phyloP scores from a whole-genome alignment of 2,329 filamentous ascomycete genomes.

The Aspergillus melleus region DNA sequence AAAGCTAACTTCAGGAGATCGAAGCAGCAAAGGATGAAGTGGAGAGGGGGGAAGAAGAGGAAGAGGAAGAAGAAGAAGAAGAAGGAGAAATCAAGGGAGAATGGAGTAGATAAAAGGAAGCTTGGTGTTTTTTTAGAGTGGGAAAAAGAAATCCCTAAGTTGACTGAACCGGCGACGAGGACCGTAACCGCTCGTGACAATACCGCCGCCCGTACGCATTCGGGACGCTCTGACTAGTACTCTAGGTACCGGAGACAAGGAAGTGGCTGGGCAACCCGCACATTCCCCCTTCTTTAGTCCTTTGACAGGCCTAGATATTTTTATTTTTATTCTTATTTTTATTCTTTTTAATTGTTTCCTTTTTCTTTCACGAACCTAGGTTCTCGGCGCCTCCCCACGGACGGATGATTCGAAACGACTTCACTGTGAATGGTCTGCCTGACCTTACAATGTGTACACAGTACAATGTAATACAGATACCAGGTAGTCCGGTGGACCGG shows the following conservation, averaged over 20 bases:
- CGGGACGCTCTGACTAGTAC: conserved; percentile 19
- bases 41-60: conserved; percentile 24
- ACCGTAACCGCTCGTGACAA: conserved; percentile 41
- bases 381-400: background rate
- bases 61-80: conserved; percentile 36
- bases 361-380: conserved; percentile 2
- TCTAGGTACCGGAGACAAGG: conserved; percentile 32
- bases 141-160: conserved; percentile 31
- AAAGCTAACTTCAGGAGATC: conserved; percentile 29
- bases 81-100: conserved; percentile 38
- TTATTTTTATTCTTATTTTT: too few species aligned
- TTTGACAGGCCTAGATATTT: background rate
- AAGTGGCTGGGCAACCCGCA: conserved; percentile 19
- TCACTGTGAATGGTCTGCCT: background rate
- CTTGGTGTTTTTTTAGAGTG: conserved; percentile 38
- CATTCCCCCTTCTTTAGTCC: background rate
- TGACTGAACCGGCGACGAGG: conserved; percentile 38
- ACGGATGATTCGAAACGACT: background rate
- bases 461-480: conserved; percentile 1
- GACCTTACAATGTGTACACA: too few species aligned
- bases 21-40: conserved; percentile 38
- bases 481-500: conserved; percentile 1
- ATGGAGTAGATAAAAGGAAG: conserved; percentile 38
- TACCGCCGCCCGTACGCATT: conserved; percentile 31
- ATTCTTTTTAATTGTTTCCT: too few species aligned